phyloP scores from a whole-genome alignment of 1,139 yeast genomes.

The Starmera stellimalicola region DNA sequence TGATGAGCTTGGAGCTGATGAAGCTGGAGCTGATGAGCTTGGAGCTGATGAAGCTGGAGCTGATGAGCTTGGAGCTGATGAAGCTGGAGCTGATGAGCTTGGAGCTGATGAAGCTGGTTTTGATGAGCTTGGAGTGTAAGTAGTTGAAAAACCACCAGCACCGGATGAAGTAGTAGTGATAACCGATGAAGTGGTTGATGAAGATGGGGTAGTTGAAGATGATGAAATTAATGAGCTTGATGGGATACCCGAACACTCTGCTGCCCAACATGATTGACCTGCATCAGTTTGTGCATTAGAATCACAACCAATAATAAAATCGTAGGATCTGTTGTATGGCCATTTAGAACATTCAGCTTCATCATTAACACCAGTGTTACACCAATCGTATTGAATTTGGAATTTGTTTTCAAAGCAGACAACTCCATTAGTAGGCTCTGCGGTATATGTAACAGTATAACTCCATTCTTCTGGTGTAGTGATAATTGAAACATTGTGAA shows the following conservation, averaged over 20 bases:
- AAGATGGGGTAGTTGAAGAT: neutral
- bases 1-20: too few species aligned
- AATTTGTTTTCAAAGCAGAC: constrained; percentile 1
- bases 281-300: constrained; percentile 11
- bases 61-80: too few species aligned
- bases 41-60: too few species aligned
- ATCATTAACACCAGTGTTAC: constrained; percentile 13
- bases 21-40: too few species aligned
- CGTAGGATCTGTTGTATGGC: constrained; percentile 5
- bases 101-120: too few species aligned
- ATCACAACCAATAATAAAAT: constrained; percentile 12
- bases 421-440: neutral
- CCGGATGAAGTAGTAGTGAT: neutral
- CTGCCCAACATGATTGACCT: constrained; percentile 9
- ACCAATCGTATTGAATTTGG: constrained; percentile 13
- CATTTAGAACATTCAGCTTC: constrained; percentile 11
- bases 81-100: too few species aligned
- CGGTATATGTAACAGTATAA: constrained; percentile 2
- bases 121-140: too few species aligned
- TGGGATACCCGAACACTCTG: constrained; percentile 3
- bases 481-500: constrained; percentile 9
- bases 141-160: neutral
- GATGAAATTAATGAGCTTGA: constrained; percentile 3
- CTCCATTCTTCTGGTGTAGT: constrained; percentile 8
- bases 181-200: neutral